Evolutionary conservation across 1,139 yeast genomes (phyloP), one percentile per base, ranked within the genome.

Genomic region (Candida anutae): DNA sequence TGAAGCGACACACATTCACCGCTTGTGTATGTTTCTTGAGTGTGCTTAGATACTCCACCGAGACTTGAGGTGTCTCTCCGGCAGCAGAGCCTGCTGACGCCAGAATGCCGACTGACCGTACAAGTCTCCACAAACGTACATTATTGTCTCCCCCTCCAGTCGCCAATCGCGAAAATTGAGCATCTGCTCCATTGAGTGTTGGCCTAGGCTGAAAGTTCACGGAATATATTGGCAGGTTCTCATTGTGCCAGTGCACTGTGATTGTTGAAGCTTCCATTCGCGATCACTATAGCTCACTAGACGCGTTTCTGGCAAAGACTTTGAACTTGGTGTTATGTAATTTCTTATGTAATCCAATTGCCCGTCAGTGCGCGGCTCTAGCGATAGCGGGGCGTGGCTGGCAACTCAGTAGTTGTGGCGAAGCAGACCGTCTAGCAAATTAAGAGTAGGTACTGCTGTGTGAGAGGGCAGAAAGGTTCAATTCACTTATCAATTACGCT

Each of bases 111-210:
- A 17, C 5, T 18, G 13, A 13, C 15, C 8, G 11, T 28, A 13
- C 35, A 22, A 49, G 35, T 31, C 38, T 50, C 77, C 94, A 78
- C 20, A 85, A 57, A 30, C 97, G 64, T 10, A 87, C 78, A 44
- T 83, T 83, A 47, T 83, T 84, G 50, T 90, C 98, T 22, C 97
- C 97, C 11, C 98, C 98, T 1, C 87, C 94, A 1, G 97, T 90
- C 4, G 78, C 90, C 22, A 90, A 57, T 24, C 90, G 64, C 10
- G 45, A 46, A 4, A 63, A 47, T 5, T 22, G 24, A 9, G 20
- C 25, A 12, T 15, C 19, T 23, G 24, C 6, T n/a, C 15, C 16
- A 13, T 10, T 26, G 41, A 33, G 10, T 35, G 21, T 24, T n/a
- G n/a, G n/a, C n/a, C n/a, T n/a, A 19, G 84, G 84, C 51, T 87